Evolutionary conservation across 805 yeast species (phyloP).

Genomic region (Wickerhamiella nectarea): DNA sequence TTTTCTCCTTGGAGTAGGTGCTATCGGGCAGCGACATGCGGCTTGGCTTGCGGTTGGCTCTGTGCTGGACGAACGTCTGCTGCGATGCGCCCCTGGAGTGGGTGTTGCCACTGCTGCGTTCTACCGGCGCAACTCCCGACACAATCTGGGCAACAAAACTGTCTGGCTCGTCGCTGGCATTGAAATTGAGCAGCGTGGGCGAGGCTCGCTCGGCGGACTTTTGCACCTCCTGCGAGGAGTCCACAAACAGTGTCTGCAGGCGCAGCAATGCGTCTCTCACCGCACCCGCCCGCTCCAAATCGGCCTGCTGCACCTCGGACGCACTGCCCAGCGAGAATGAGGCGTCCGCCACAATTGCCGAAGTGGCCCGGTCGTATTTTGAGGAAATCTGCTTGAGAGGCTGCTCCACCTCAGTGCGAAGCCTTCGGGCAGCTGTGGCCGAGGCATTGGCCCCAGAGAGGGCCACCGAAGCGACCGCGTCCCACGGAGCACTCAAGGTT

Average conservation of each 20-base stretch:
- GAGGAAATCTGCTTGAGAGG: conserved; percentile 34
- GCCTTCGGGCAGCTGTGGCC: conserved; percentile 24
- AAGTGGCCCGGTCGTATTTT: conserved; percentile 17
- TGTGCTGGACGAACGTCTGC: conserved; percentile 4
- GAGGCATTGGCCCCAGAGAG: conserved; percentile 24
- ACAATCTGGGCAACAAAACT: conserved; percentile 35
- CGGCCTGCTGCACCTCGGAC: conserved; percentile 35
- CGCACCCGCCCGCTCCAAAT: conserved; percentile 37
- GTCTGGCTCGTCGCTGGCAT: conserved; percentile 45
- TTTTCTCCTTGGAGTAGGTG: conserved; percentile 3
- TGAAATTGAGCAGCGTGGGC: conserved; percentile 50
- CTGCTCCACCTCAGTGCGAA: conserved; percentile 28
- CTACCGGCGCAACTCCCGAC: conserved; percentile 17
- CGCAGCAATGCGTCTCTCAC: conserved; percentile 54
- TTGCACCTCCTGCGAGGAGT: conserved; percentile 34
- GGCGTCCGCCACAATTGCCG: conserved; percentile 2
- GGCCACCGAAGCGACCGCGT: conserved; percentile 19
- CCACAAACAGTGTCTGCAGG: conserved; percentile 48
- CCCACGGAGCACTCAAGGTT: conserved; percentile 24
- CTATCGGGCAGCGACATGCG: conserved; percentile 13
- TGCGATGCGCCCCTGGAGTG: conserved; percentile 2
- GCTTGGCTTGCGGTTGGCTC: conserved; percentile 12
- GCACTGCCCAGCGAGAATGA: conserved; percentile 28
- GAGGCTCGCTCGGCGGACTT: conserved; percentile 48
- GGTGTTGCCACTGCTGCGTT: not conserved